Conservation (phyloP, 176 grass and related monocot species). For the Carex pumila region DNA sequence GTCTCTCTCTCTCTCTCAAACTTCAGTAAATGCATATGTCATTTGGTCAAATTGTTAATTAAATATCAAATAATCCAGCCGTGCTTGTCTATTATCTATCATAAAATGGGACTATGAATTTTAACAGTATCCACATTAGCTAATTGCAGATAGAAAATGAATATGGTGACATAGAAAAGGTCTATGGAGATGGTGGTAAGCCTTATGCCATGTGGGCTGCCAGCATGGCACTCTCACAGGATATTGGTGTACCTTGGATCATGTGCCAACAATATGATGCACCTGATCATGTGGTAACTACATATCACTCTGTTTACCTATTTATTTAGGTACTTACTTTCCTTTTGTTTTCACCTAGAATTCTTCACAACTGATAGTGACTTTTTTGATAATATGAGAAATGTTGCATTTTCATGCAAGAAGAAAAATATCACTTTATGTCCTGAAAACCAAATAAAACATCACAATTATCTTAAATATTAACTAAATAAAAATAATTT, state of each 20-base stretch:
- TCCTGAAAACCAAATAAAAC: not conserved
- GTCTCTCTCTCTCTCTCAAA: constrained; percentile 14
- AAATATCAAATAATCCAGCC: not conserved
- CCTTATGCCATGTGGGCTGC: constrained; percentile 84
- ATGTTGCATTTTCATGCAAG: not conserved
- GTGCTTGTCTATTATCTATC: not conserved
- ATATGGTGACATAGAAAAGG: constrained; percentile 52
- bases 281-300: constrained; percentile 73
- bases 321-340: not conserved
- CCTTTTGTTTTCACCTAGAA: not conserved
- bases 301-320: constrained; percentile 6
- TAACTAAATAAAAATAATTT: not conserved
- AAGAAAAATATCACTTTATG: not conserved
- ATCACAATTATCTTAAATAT: not conserved
- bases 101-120: not conserved
- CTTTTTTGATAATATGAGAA: not conserved
- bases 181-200: constrained; percentile 55
- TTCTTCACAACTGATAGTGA: not conserved
- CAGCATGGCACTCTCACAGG: constrained; percentile 75
- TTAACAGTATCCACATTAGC: not conserved
- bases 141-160: constrained; percentile 80
- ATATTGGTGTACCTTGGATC: constrained; percentile 84
- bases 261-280: constrained; percentile 91
- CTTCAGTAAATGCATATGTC: not conserved
- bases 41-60: not conserved